Conservation (phyloP, 2,329 filamentous ascomycete genomes). For the Ophiostoma fasciatum region DNA sequence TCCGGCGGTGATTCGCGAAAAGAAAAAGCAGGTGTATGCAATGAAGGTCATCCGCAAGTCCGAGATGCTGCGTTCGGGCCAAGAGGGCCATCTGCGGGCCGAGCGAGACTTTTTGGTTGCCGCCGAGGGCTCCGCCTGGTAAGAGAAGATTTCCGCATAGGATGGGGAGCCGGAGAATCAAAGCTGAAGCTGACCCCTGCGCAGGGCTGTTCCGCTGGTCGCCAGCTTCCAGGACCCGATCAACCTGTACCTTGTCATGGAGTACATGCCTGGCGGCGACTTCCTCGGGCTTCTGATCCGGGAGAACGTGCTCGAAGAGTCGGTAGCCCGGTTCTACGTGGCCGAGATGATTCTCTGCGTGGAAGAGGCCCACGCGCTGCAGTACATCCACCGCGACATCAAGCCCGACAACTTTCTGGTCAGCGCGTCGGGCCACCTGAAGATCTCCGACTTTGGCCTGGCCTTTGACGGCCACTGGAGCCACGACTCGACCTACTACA, state of each 20-base stretch:
- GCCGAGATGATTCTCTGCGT: conserved; percentile 94
- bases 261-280: conserved; percentile 94
- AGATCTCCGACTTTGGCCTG: conserved; percentile 91
- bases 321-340: conserved; percentile 69
- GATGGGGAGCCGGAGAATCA: too few relatives aligned
- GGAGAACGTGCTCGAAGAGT: conserved; percentile 68
- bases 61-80: conserved; percentile 77
- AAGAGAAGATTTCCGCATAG: too few relatives aligned
- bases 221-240: conserved; percentile 76
- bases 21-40: conserved; percentile 54
- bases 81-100: conserved; percentile 83
- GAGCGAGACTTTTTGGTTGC: conserved; percentile 86
- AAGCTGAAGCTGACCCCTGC: too few relatives aligned
- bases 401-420: conserved; percentile 98
- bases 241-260: conserved; percentile 89
- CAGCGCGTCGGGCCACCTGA: conserved; percentile 73
- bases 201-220: conserved; percentile 70
- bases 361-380: conserved; percentile 76
- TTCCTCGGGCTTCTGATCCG: conserved; percentile 78
- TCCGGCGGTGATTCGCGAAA: neutral
- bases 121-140: conserved; percentile 75
- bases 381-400: conserved; percentile 88
- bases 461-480: conserved; percentile 94
- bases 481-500: conserved; percentile 78
- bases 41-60: conserved; percentile 97